These are phyloP conservation scores for Dioszegia hungarica DNA, from an alignment of 768 basidiomycete species.

Conservation along the genomic window DNA sequence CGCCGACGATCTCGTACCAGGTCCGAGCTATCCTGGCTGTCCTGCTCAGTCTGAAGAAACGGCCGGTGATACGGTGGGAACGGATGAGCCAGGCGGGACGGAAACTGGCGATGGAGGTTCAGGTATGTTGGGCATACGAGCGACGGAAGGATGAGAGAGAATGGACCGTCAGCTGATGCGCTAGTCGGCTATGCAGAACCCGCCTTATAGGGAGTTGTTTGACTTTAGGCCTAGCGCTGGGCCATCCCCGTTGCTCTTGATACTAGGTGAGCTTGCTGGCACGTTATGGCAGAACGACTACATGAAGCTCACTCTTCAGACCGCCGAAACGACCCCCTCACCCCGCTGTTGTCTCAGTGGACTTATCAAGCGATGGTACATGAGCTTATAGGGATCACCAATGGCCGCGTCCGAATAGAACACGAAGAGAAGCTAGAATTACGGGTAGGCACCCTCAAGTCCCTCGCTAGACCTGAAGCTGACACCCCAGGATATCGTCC, in stretches of 20 bases:
- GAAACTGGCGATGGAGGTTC: slow-evolving; percentile 78
- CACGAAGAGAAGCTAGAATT: slow-evolving; percentile 84
- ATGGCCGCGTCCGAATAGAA: slow-evolving; percentile 80
- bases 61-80: slow-evolving; percentile 89
- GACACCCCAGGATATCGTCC: slow-evolving; percentile 72
- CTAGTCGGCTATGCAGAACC: slow-evolving; percentile 75
- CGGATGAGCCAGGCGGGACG: slow-evolving; percentile 87
- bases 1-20: slow-evolving; percentile 65
- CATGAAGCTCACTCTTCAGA: slow-evolving; percentile 54
- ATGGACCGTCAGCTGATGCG: neutral
- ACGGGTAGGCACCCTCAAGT: slow-evolving; percentile 58
- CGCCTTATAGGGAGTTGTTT: slow-evolving; percentile 67
- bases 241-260: slow-evolving; percentile 72
- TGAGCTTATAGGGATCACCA: slow-evolving; percentile 85
- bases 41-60: slow-evolving; percentile 90
- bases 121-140: too few relatives aligned
- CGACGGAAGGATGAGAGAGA: too few relatives aligned
- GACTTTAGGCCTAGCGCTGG: slow-evolving; percentile 87
- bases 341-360: slow-evolving; percentile 94
- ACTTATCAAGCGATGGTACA: slow-evolving; percentile 99
- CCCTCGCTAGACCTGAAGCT: neutral
- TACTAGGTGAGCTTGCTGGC: slow-evolving; percentile 54
- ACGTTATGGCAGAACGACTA: neutral
- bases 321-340: slow-evolving; percentile 93
- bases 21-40: slow-evolving; percentile 78